Base-by-base conservation (phyloP, 495 filamentous ascomycete genomes). In the Chaetomium tenue region DNA sequence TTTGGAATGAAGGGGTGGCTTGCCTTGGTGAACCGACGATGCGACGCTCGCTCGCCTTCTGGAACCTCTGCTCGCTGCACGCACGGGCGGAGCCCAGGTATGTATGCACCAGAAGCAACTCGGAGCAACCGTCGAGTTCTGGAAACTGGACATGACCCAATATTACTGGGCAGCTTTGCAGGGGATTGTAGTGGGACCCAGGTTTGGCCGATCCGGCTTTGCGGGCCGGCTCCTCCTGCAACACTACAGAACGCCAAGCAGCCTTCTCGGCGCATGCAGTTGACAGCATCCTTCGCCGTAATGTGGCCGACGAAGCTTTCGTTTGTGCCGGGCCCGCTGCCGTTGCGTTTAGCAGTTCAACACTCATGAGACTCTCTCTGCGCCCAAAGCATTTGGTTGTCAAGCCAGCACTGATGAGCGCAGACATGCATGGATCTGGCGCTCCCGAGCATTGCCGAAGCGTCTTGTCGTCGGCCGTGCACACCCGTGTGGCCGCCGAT, bases 211-310 rank as follows among this genome's bases (percentile, higher is more conserved):
- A 59, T 59, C 60, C 70, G 71, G 71, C 71, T 72, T 53, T 58
- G 61, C 71, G 71, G 71, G 59, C 71, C 71, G 71, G 62, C 48
- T 44, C 62, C 50, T 60, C 61, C 57, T 66, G 50, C 52, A 63
- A 25, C 26, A 59, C 65, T 40, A 39, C 48, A 61, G 61, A 50
- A 11, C 25, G 51, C 39, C 61, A 63, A 63, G 61, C 52, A 63
- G 12, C 9, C 39, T 55, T 47, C 39, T 23, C 64, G 37, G 44
- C 55, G 52, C 42, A 15, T 39, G 23, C 57, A 39, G 15, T 48
- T 48, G 28, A 60, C 23, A 61, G 42, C 60, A 47, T 52, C 11
- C 39, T 28, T 56, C 56, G 63, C 56, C 50, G 61, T 25, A 51
- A 51, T 50, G 61, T 25, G 61, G 52, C 53, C 61, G 61, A 55